phyloP scores from a whole-genome alignment of 1,284 basidiomycete genomes.

The Tilletiopsis washingtonensis region DNA sequence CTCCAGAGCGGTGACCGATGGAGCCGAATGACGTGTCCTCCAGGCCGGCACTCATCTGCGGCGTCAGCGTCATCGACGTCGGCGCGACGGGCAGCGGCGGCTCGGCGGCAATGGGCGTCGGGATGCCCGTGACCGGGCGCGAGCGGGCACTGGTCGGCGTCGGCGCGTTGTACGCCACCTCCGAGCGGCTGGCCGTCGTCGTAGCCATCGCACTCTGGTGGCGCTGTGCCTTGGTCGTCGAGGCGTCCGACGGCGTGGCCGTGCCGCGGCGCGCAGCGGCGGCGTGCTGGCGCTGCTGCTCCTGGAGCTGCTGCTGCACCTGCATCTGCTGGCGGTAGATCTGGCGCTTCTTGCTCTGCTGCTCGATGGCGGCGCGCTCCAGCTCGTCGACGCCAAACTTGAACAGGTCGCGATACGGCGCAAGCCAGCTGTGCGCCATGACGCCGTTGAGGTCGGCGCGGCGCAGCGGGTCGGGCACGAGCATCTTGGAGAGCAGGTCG shows the following conservation, averaged over 20 bases:
- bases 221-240: slow-evolving; percentile 9
- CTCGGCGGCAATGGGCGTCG: slow-evolving; percentile 1
- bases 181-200: slow-evolving; percentile 17
- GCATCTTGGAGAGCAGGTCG: slow-evolving; percentile 41
- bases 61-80: neutral
- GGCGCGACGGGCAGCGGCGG: neutral
- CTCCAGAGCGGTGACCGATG: too few species aligned
- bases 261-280: neutral
- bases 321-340: slow-evolving; percentile 46
- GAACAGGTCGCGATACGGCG: slow-evolving; percentile 45
- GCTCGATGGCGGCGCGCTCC: slow-evolving; percentile 44
- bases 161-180: neutral
- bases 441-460: slow-evolving; percentile 40
- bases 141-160: slow-evolving; percentile 3
- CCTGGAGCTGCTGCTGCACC: slow-evolving; percentile 39
- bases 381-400: slow-evolving; percentile 45
- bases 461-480: slow-evolving; percentile 41
- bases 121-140: slow-evolving; percentile 8
- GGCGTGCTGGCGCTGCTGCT: slow-evolving; percentile 32
- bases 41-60: neutral
- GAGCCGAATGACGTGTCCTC: too few species aligned
- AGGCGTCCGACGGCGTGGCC: neutral
- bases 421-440: slow-evolving; percentile 46
- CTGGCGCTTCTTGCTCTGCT: slow-evolving; percentile 46
- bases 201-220: slow-evolving; percentile 19